Base-by-base conservation (phyloP, 495 filamentous ascomycete genomes). In the Talaromyces wortmannii region DNA sequence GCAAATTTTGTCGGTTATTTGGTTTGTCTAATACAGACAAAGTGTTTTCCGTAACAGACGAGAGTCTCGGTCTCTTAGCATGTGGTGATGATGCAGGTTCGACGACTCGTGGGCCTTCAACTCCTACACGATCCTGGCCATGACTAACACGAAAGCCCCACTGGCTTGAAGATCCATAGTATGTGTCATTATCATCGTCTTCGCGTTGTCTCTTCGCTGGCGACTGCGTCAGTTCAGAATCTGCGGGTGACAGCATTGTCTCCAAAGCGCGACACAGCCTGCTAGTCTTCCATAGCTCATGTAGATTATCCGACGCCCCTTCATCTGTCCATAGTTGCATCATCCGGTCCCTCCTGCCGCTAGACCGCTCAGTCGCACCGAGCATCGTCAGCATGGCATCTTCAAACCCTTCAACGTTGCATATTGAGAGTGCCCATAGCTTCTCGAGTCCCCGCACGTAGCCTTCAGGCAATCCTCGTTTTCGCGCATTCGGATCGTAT, bases 401-500 rank as follows among this genome's bases (percentile, higher is more conserved):
- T 55, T 78, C 74, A 42, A 78, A 75, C 5, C 74, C 74, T 48
- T 76, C 72, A 43, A 76, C 73, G 31, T 78, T 78, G 53, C 72
- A 75, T 17, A 77, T 66, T 4, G 70, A 70, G 42, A 78, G 59
- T 12, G 74, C 70, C 73, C 70, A 76, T 18, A 75, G 63, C 59
- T 75, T 76, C 57, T 75, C 74, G 50, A 77, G 48, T 13, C 70
- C 68, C 16, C 69, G 71, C 31, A 74, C 71, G 57, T 78, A 78
- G n/a, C 74, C 74, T 53, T 78, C 74, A 4, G 74, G 74, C 7
- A 78, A 55, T 23, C 74, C 87, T 46, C 87, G 79, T 64, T 90
- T 91, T 67, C 87, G 89, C 29, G 86, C 81, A 57, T 79, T 81
- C 18, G 82, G 77, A 52, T 85, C 78, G 67, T 89, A 91, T 5